Evolutionary conservation across 179 eudicot genomes (phyloP).

Genomic region (Spergularia azorica): DNA sequence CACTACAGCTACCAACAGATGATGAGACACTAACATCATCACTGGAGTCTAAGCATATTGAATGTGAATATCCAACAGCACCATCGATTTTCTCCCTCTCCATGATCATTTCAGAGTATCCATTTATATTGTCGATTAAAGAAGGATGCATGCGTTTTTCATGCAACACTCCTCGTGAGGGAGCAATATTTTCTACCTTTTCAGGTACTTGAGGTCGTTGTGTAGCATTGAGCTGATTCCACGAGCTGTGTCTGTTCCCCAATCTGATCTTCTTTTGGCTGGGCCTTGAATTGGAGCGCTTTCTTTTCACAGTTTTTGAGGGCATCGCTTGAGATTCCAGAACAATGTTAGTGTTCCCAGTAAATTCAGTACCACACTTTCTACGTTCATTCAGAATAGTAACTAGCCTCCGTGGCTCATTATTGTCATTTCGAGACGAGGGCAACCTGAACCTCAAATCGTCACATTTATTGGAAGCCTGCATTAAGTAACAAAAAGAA

Average conservation of each 20-base stretch:
- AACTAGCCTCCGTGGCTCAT: conserved; percentile 26
- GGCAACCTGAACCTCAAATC: conserved; percentile 41
- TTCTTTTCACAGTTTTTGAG: conserved; percentile 48
- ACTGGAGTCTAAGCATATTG: conserved; percentile 45
- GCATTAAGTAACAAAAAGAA: conserved; percentile 27
- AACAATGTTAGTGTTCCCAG: conserved; percentile 21
- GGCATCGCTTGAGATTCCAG: conserved; percentile 37
- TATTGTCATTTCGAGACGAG: conserved; percentile 25
- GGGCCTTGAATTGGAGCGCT: conserved; percentile 34
- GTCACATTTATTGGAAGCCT: conserved; percentile 51
- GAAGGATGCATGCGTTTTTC: conserved; percentile 50
- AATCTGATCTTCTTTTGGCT: conserved; percentile 41
- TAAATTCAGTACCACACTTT: conserved; percentile 26
- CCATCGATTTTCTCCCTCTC: conserved; percentile 42
- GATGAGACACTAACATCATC: conserved; percentile 48
- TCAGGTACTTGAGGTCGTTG: conserved; percentile 42
- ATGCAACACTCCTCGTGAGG: conserved; percentile 51
- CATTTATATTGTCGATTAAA: conserved; percentile 40
- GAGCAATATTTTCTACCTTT: conserved; percentile 74
- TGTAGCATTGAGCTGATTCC: conserved; percentile 20
- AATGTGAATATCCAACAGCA: conserved; percentile 42
- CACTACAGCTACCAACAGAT: conserved; percentile 86
- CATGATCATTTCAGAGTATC: conserved; percentile 39
- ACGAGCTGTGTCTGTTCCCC: conserved; percentile 35
- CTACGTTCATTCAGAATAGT: conserved; percentile 25